Evolutionary conservation across 2,329 filamentous ascomycete genomes (phyloP), one percentile per base, ranked within the genome.

Genomic region (Hypomyces rosellus): DNA sequence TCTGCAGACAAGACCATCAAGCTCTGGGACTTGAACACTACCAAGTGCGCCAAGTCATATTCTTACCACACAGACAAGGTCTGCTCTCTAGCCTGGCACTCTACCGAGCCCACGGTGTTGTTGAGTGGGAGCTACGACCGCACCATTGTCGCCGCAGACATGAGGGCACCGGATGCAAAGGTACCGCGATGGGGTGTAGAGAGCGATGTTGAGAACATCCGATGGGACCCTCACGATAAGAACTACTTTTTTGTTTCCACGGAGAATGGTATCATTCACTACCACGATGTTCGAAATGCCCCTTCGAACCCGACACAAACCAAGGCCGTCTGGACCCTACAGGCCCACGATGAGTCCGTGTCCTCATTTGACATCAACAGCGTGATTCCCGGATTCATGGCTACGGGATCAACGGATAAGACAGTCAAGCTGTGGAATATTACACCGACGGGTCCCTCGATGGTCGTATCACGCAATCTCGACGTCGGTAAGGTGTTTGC

Each of bases 1-100:
- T 99, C 93, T 1, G 93, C 93, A 16, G 93, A 99, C 74, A 90
- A 91, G 73, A 99, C 93, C 3, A 85, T 97, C 63, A 99, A 99
- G 75, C 80, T 99, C 16, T 99, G 93, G 93, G 93, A 99, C 67
- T 75, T 99, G 55, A 88, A 90, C 73, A 96, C 89, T 3, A 81
- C 88, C 54, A 90, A 85, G 69, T 96, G 90, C 69, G 93, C 93
- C 61, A 93, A 96, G 73, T 96, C 91, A 41, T 99, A 99, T 76
- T 79, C 82, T 14, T 89, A 95, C 71, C 93, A 99, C 73, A 95
- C 89, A 34, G 93, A 96, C 77, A 99, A 99, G 74, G 91, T 97
- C 58, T 99, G 91, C 78, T 89, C 92, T 18, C 74, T 99, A 50
- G 87, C 92, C 57, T 99, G 95, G 93, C 89, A 97, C 74, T 80